Base-by-base conservation (phyloP, 2,329 filamentous ascomycete species). In the Pseudogymnoascus sp. region DNA sequence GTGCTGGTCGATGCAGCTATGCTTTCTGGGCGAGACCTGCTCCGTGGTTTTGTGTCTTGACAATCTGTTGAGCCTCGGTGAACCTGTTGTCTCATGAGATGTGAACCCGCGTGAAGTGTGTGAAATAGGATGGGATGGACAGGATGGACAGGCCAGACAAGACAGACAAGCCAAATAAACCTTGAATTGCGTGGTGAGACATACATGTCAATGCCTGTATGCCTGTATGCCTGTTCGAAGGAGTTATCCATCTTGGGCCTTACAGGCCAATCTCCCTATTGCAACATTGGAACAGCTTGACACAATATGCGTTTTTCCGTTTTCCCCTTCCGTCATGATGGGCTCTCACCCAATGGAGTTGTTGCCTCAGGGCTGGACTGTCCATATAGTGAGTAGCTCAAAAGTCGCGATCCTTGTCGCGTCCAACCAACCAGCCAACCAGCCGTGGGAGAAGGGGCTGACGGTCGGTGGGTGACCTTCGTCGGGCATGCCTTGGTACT, bases 111-210 rank as follows among this genome's bases (percentile, higher is more conserved):
- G 46, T 53, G 26, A 24, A n/a, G 16, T 19, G 16, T 4, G 50
- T 56, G 50, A 22, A 56, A 56, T 56, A 28, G 28, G 50, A 56
- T 26, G 50, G 38, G 19, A 19, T 19, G 19, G 19, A 19, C 19
- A 19, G 19, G 19, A 19, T 19, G 19, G 19, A 19, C 19, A 19
- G 19, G 19, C 19, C 19, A 19, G 19, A 19, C 19, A 19, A 19
- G 19, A 19, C 19, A 19, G 50, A 56, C 26, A 53, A 31, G 12
- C n/a, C 28, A 56, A 19, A 56, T 31, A 33, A 56, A 56, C 50
- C 50, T 56, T 56, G 50, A 56, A 56, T 56, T 56, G 50, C 50
- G 50, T 33, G 50, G 50, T 56, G 50, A 56, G 50, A 56, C 50
- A 56, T 33, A 56, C 50, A 56, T 56, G 50, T 56, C 50, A 56